These are phyloP conservation scores for Plasmodium yoelii DNA, from an alignment of 169 alveolate genomes.

Conservation along the genomic window DNA sequence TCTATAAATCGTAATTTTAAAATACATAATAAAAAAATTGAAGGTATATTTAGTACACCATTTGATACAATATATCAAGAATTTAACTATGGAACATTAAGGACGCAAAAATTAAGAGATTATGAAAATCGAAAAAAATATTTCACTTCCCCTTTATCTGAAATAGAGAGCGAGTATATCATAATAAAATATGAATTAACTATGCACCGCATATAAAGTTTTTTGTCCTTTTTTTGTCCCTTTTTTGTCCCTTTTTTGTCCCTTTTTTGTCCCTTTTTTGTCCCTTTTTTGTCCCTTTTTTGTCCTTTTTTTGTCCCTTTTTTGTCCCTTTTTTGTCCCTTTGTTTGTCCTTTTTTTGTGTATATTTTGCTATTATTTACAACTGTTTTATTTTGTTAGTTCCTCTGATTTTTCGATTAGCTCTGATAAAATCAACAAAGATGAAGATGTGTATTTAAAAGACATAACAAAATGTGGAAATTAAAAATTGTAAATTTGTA, in stretches of 20 bases:
- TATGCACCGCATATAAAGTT: no score
- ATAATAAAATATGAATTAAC: neutral
- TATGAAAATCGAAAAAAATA: constrained; percentile 14
- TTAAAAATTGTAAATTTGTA: neutral
- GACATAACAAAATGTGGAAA: constrained; percentile 41
- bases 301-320: no score
- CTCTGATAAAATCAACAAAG: constrained; percentile 6
- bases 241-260: no score
- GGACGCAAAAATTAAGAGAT: constrained; percentile 13
- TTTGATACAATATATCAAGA: constrained; percentile 12
- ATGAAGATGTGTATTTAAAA: neutral
- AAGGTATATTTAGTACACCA: neutral
- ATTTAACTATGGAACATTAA: constrained; percentile 13
- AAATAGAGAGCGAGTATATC: constrained; percentile 9
- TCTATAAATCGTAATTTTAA: constrained; percentile 13
- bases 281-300: no score
- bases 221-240: no score
- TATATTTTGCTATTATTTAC: no score
- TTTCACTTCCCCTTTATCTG: constrained; percentile 8
- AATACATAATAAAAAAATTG: neutral
- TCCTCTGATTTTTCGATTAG: constrained; percentile 32
- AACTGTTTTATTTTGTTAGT: neutral
- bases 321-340: no score
- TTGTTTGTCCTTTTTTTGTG: no score
- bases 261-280: no score